phyloP scores from a whole-genome alignment of 1,284 basidiomycete genomes.

The Sutorius eximius region DNA sequence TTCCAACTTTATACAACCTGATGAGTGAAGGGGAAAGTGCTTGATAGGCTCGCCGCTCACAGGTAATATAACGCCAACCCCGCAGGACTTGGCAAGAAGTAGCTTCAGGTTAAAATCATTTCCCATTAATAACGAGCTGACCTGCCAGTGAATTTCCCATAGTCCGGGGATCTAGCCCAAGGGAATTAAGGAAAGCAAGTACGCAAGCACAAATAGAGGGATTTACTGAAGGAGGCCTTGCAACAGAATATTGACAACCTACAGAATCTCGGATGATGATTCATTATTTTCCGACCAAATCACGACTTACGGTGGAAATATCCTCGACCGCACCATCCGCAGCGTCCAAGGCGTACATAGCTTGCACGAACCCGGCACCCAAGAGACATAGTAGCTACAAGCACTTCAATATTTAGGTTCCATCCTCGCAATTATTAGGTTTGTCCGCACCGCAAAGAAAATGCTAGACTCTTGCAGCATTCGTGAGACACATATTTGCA shows the following conservation, averaged over 20 bases:
- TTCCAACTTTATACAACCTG: conserved; percentile 64
- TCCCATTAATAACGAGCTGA: conserved; percentile 20
- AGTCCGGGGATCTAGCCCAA: conserved; percentile 70
- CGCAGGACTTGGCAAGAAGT: conserved; percentile 48
- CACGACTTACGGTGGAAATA: conserved; percentile 41
- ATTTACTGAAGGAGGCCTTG: conserved; percentile 80
- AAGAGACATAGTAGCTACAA: conserved; percentile 74
- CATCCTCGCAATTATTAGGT: not conserved
- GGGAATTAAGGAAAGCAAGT: conserved; percentile 1
- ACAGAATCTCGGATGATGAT: not conserved
- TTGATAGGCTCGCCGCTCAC: conserved; percentile 40
- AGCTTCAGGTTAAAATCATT: conserved; percentile 14
- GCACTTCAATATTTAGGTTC: conserved; percentile 5
- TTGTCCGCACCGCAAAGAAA: conserved; percentile 75
- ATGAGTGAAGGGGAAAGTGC: conserved; percentile 5
- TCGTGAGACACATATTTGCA: conserved; percentile 83
- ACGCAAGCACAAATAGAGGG: not conserved
- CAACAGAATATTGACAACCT: conserved; percentile 75
- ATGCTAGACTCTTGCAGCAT: conserved; percentile 94
- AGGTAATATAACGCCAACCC: conserved; percentile 82
- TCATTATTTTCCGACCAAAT: not conserved
- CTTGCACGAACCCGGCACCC: conserved; percentile 83
- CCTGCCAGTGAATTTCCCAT: conserved; percentile 62
- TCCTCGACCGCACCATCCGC: conserved; percentile 79
- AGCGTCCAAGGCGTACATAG: conserved; percentile 85